Evolutionary conservation across 306 rosid genomes (phyloP), one percentile per base, ranked within the genome.

Genomic region (Gleditsia sinensis): DNA sequence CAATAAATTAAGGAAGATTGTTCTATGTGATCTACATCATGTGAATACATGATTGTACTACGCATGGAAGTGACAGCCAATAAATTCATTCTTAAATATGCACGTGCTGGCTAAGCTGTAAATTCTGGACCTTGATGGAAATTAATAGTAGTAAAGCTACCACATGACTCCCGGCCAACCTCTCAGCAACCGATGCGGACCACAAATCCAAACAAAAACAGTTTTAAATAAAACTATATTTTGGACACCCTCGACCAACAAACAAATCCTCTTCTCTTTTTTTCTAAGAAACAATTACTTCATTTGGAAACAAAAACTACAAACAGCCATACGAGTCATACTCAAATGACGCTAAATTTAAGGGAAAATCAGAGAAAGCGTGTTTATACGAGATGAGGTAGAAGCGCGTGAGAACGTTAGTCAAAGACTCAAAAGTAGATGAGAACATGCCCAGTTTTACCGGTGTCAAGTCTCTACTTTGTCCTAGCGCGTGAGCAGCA

Each of bases 91-190:
- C 40, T 42, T 58, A 58, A 55, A 43, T 24, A 2, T 57, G 42
- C 67, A 67, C 58, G 66, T 73, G 56, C 72, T 17, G 21, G 67
- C 76, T 42, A 60, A 53, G 49, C 76, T 50, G 70, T 55, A 73
- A 60, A 74, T 1, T 37, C 25, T 33, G 77, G 73, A 10, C 13
- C 67, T 36, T 24, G 16, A 19, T 19, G 9, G 7, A 60, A 5
- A 12, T 14, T 28, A 8, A 28, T 17, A 43, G 16, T 2, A 66
- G 46, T 65, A 12, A n/a, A 56, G n/a, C 1, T 12, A 46, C 56
- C 71, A 58, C 62, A 65, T 19, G 61, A 49, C 21, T 58, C 19
- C 0, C 34, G 20, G 69, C 46, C 19, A 14, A 19, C 67, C 67
- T 17, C 67, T 8, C 67, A 19, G 36, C 67, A 33, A 17, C 46